Percentiles rank a stretch among this genome's conserved stretches.
These are phyloP conservation scores for Corymbia citriodora DNA, from an alignment of 441 rosid species.

Conservation along the genomic window DNA sequence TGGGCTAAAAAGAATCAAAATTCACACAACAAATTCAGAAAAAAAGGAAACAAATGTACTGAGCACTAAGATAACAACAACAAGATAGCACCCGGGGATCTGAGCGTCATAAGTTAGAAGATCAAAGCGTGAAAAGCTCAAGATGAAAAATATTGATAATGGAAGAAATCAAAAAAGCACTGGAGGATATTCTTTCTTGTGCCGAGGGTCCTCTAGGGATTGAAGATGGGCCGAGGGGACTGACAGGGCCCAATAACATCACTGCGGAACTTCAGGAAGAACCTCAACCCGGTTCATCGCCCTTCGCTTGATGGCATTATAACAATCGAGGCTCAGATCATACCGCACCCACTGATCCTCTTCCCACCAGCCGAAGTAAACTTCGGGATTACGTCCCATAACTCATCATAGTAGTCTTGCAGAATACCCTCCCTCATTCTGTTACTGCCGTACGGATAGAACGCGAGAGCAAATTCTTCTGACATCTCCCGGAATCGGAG, in stretches of 20 bases:
- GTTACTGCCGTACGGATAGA: fast-evolving
- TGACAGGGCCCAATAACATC: background rate
- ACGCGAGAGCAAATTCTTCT: background rate
- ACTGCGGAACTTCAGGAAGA: background rate
- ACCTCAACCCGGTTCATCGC: fast-evolving
- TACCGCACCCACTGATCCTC: fast-evolving
- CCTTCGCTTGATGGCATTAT: background rate
- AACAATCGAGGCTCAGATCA: background rate
- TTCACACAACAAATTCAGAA: no score
- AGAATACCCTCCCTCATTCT: background rate
- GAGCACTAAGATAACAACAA: background rate
- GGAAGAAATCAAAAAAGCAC: background rate
- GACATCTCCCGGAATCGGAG: fast-evolving
- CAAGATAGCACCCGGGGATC: background rate
- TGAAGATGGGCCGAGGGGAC: fast-evolving
- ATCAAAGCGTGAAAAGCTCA: background rate
- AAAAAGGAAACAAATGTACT: no score
- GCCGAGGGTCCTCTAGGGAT: no score
- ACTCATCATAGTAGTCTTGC: background rate
- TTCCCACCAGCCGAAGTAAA: fast-evolving
- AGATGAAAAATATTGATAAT: background rate
- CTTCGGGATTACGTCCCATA: background rate
- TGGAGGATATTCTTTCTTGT: background rate
- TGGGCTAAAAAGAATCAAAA: no score
- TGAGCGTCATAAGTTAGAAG: no score